Base-by-base conservation (phyloP, 164 flowering plant genomes). In the Macadamia tetraphylla region DNA sequence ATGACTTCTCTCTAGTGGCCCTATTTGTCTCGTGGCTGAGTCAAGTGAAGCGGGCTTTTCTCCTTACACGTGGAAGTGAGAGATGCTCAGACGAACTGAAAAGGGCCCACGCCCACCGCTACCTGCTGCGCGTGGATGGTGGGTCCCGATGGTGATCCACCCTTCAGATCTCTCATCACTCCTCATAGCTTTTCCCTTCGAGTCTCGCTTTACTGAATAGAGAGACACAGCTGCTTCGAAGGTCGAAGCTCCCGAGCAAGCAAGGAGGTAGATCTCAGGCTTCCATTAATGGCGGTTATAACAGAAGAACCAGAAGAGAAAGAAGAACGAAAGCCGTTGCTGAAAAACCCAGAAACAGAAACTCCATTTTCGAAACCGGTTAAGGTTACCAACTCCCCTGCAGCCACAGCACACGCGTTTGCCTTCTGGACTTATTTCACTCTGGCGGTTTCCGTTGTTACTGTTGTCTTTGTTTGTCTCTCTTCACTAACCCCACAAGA, bases 351-450 rank as follows among this genome's bases (percentile, higher is more conserved):
- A 53, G 40, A 6, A 77, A 30, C 29, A 70, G 55, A 52, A 72
- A 46, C 69, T 29, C 9, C 74, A 57, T 18, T 73, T 71, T 51
- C 78, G 69, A 70, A 63, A 40, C 70, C 78, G 65, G 62, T 9
- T 42, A 44, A 67, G 13, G 11, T 55, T 4, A 18, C 13, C 6
- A 51, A 61, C 14, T 56, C 71, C 13, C 65, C 74, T 35, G 23
- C 23, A 23, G 23, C 23, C 23, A 66, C 75, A 42, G 68, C 72
- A 23, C 81, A 80, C 66, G 86, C 94, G 0, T 94, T 94, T 59
- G 68, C 70, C 3, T 94, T 94, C 82, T 91, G 97, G 94, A 88
- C 82, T 73, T 84, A 88, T 74, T 83, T 94, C 78, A 88, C 91
- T 17, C 29, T 87, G 48, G 18, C 63, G 18, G 84, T 88, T 68